Conservation (phyloP, 2,329 filamentous ascomycete species). For the Ceratocystiopsis brevicomis region DNA sequence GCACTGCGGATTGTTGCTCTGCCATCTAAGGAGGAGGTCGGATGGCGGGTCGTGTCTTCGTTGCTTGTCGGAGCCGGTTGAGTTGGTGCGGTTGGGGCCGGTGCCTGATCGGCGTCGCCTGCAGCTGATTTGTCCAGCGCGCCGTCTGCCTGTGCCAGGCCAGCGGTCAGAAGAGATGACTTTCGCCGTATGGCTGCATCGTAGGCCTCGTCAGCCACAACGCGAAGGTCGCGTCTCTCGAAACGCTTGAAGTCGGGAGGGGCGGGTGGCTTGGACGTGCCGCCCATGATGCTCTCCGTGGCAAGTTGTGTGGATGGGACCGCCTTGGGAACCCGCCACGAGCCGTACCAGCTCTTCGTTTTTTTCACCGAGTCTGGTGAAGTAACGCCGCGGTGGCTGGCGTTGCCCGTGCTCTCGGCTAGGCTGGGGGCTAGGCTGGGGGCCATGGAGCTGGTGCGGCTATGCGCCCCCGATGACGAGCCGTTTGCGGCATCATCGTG, state of each 20-base stretch:
- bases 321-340: slow-evolving; percentile 38
- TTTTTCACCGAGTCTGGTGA: slow-evolving; percentile 1
- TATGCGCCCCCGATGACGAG: not conserved
- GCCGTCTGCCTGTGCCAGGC: slow-evolving; percentile 1
- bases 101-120: too few species aligned
- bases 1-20: too few species aligned
- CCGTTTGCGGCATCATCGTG: not conserved
- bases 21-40: too few species aligned
- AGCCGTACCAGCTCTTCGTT: slow-evolving; percentile 39
- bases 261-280: slow-evolving; percentile 27
- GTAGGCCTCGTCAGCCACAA: too few species aligned
- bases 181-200: too few species aligned
- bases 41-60: too few species aligned
- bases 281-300: slow-evolving; percentile 40
- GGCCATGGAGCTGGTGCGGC: slow-evolving; percentile 2
- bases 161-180: too few species aligned
- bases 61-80: too few species aligned
- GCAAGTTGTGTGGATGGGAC: slow-evolving; percentile 40
- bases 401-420: slow-evolving; percentile 2
- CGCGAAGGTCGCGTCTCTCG: slow-evolving; percentile 21
- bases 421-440: slow-evolving; percentile 3
- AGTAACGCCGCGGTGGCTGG: slow-evolving; percentile 1
- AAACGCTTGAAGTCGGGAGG: slow-evolving; percentile 32
- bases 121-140: not conserved
- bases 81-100: too few species aligned